Conservation (phyloP, 1,284 basidiomycete species). For the Sporisorium graminicola region DNA sequence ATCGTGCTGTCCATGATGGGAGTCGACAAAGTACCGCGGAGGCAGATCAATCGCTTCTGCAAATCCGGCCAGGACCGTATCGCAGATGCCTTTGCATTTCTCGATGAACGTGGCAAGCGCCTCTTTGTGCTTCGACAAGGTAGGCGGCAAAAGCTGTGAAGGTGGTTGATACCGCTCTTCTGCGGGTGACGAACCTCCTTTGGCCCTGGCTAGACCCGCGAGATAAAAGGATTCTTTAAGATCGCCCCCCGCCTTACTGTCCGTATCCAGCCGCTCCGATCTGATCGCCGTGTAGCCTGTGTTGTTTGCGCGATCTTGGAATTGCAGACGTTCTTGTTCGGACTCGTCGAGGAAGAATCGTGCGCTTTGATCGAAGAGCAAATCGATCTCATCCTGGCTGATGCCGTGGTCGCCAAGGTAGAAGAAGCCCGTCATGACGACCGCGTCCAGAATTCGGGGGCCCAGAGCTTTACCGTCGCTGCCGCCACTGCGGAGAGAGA, state of each 20-base stretch:
- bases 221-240: constrained; percentile 65
- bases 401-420: constrained; percentile 59
- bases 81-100: constrained; percentile 47
- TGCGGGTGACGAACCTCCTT: constrained; percentile 1
- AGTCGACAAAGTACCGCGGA: constrained; percentile 29
- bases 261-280: constrained; percentile 41
- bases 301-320: constrained; percentile 38
- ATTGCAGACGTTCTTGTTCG: constrained; percentile 17
- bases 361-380: constrained; percentile 39
- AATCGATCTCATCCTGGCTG: constrained; percentile 31
- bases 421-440: constrained; percentile 57
- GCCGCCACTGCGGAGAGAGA: constrained; percentile 24
- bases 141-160: constrained; percentile 39
- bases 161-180: constrained; percentile 26
- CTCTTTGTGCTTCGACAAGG: constrained; percentile 16
- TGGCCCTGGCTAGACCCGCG: constrained; percentile 23
- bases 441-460: constrained; percentile 36
- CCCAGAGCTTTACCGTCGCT: constrained; percentile 8
- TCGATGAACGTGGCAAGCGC: constrained; percentile 41
- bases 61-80: constrained; percentile 47
- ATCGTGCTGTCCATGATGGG: constrained; percentile 53
- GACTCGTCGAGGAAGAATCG: constrained; percentile 43
- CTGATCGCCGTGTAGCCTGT: constrained; percentile 52
- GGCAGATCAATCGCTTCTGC: constrained; percentile 49
- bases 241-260: constrained; percentile 43